Base-by-base conservation (phyloP, 169 alveolate species). In the Eimeria acervulina region DNA sequence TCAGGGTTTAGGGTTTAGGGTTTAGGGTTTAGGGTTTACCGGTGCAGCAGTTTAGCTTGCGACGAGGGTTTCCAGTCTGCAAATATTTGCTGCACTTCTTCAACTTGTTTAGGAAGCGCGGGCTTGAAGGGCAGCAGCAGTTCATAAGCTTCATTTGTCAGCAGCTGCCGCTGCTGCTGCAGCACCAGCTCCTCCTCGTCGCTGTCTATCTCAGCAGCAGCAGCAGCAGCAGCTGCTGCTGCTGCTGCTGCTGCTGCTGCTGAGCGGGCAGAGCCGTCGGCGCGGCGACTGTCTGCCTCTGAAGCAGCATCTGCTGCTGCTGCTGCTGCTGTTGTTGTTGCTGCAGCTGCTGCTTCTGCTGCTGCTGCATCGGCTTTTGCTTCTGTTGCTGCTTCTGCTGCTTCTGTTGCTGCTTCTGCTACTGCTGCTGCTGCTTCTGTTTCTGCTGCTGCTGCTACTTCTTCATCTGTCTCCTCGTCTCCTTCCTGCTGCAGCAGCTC, bases 201-300 rank as follows among this genome's bases (percentile, higher is more conserved):
- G 42, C 90, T 51, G 38, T 47, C 90, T 4, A 19, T 19, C 68
- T 59, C 68, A 15, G 68, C 68, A 59, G 68, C 68, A 59, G 28
- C 68, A 59, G 68, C 68, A 7, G 80, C 80, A 68, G 80, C 80
- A 7, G 80, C 80, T n/a, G 80, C 61, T 47, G 88, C 88, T 76
- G 88, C 88, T 76, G 88, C 44, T 72, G 84, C 88, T 76, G 63
- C 88, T 76, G 88, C 88, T 76, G 88, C 63, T 59, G 68, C 19
- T 59, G 68, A 59, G 19, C 28, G 68, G 19, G 68, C 68, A 59
- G 68, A 12, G 3, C 28, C 88, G 33, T 4, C 55, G 13, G 36
- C 47, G 88, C 59, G 0, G 61, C 88, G 13, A 31, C 61, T 76
- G 88, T 42, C 61, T 36, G 88, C 44, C 23, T 21, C 61, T 7